Percentiles rank a stretch among this genome's conserved stretches.
These are phyloP conservation scores for Thinopyrum elongatum DNA, from an alignment of 176 grass and related monocot genomes.

Conservation along the genomic window DNA sequence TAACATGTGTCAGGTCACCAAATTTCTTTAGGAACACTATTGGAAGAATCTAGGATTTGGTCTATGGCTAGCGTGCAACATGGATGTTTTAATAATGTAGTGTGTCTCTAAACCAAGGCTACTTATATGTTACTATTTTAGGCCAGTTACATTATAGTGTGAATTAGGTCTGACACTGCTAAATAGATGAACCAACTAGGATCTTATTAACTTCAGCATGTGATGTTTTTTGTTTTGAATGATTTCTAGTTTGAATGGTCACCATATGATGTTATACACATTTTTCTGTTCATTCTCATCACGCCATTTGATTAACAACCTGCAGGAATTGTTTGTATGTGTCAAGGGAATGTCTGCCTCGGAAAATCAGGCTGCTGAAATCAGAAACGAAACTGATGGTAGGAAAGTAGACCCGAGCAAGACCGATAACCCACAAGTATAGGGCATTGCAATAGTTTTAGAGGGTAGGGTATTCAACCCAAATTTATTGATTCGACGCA, in stretches of 20 bases:
- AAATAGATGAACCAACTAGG: background rate
- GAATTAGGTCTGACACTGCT: background rate
- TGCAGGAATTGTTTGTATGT: slow-evolving; percentile 16
- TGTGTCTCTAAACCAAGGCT: background rate
- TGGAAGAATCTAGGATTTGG: background rate
- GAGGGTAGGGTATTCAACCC: too few relatives aligned
- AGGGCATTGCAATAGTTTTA: too few relatives aligned
- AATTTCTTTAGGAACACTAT: background rate
- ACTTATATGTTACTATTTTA: background rate
- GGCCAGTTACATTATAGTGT: background rate
- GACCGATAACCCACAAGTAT: too few relatives aligned
- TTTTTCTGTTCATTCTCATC: background rate
- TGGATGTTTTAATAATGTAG: background rate
- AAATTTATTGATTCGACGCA: too few relatives aligned
- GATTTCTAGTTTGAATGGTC: background rate
- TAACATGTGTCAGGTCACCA: background rate
- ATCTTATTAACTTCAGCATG: background rate
- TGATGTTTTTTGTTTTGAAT: background rate
- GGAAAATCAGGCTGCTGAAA: slow-evolving; percentile 24
- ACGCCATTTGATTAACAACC: background rate
- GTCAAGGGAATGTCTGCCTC: slow-evolving; percentile 23
- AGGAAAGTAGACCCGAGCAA: background rate
- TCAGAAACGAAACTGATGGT: background rate
- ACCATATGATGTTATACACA: background rate
- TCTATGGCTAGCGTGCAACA: background rate